phyloP scores from a whole-genome alignment of 2,329 filamentous ascomycete genomes.

The Pseudopyricularia cyperi region DNA sequence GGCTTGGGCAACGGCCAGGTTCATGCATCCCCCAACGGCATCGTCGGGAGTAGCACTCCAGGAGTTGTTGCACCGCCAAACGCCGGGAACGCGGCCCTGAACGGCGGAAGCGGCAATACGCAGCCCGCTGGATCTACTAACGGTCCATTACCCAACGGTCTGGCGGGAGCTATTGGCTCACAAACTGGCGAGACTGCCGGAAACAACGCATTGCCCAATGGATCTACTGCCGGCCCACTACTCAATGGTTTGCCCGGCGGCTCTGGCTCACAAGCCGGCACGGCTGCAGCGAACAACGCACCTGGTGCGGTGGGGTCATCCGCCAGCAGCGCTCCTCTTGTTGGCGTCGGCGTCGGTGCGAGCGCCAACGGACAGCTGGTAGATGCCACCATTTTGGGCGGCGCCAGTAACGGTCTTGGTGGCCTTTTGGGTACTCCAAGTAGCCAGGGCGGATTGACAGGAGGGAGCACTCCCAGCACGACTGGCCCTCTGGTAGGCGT shows the following conservation, averaged over 20 bases:
- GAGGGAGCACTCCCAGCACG: too few species aligned
- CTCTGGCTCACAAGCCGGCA: neutral
- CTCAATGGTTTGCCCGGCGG: neutral
- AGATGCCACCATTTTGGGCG: neutral
- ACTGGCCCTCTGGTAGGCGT: neutral
- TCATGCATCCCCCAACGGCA: neutral
- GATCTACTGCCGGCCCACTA: neutral
- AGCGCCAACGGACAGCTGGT: neutral
- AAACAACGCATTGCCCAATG: neutral
- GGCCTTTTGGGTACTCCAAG: neutral
- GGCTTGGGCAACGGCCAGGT: neutral
- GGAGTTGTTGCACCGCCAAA: neutral
- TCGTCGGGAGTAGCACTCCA: neutral
- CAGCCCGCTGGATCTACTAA: neutral
- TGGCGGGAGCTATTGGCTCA: neutral
- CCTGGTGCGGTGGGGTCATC: neutral
- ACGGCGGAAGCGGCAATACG: neutral
- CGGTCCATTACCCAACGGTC: neutral
- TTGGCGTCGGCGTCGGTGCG: neutral
- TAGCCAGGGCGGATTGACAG: neutral
- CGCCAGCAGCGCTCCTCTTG: neutral
- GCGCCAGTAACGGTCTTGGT: neutral
- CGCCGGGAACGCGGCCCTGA: neutral
- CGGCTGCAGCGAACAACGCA: neutral
- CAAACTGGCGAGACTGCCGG: neutral